A percentile compares a stretch with the other conserved stretches of the same genome.
Conservation (phyloP, 177 flowering plant species). For the Vitis hybrid region DNA sequence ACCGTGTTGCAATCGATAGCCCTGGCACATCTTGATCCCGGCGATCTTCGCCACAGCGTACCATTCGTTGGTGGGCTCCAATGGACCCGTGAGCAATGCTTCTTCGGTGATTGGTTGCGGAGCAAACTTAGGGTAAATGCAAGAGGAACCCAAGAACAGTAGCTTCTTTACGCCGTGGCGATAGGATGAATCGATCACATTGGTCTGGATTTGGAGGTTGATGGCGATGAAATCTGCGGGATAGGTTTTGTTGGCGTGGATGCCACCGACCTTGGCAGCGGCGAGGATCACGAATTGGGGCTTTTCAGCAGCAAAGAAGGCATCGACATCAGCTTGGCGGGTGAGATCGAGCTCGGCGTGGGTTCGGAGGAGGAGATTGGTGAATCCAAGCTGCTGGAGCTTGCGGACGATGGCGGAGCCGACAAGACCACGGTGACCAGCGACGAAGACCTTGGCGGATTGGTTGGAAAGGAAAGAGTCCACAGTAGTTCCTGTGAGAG, state of each 20-base stretch:
- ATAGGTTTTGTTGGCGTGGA: conserved; percentile 91
- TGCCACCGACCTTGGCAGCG: conserved; percentile 97
- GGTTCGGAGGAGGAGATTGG: conserved; percentile 65
- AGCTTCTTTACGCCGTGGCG: conserved; percentile 64
- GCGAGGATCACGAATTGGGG: conserved; percentile 81
- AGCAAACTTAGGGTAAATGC: conserved; percentile 92
- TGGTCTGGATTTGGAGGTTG: conserved; percentile 92
- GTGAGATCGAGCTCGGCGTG: conserved; percentile 89
- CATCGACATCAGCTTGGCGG: conserved; percentile 71
- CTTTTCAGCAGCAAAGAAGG: conserved; percentile 67
- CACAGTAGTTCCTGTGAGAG: background rate
- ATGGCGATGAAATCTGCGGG: conserved; percentile 90
- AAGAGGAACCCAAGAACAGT: conserved; percentile 83
- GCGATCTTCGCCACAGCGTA: conserved; percentile 93
- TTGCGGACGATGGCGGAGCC: conserved; percentile 86
- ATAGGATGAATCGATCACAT: conserved; percentile 73
- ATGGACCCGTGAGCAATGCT: conserved; percentile 74
- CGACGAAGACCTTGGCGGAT: conserved; percentile 80
- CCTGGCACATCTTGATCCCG: conserved; percentile 95
- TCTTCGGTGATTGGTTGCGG: conserved; percentile 85
- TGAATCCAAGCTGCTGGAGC: conserved; percentile 56
- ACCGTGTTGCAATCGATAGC: conserved; percentile 62
- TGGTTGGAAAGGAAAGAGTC: conserved; percentile 48
- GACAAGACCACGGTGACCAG: conserved; percentile 89
- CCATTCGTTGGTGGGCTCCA: conserved; percentile 96